Evolutionary conservation across 805 yeast genomes (phyloP), one percentile per base, ranked within the genome.

Genomic region (Sporopachydermia lactativora): DNA sequence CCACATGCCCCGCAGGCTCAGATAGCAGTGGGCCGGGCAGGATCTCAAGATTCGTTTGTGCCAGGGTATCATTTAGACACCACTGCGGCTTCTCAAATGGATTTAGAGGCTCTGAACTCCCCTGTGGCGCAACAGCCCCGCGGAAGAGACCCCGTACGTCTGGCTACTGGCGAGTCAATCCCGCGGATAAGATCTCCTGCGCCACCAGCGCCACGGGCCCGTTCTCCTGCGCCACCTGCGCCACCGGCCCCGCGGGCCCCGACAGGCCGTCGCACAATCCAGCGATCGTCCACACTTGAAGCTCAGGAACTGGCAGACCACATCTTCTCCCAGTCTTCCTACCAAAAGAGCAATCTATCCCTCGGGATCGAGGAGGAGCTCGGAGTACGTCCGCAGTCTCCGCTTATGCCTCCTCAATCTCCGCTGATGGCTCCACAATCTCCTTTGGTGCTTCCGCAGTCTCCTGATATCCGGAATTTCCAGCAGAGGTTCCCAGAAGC

Each of bases 261-360:
- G 8, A 24, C 13, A 8, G n/a, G 31, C 8, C 13, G 31, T 8
- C 8, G 8, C n/a, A n/a, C 13, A 8, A 24, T 24, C n/a, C 8
- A 24, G n/a, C 31, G 31, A 24, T 24, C 31, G 31, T 24, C 31
- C 8, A 24, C 31, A 24, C 31, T 24, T 24, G 31, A 24, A 24
- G 31, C 31, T 24, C 31, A 24, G 8, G 31, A 24, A n/a, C 31
- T 24, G n/a, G 31, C 31, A 8, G 31, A 24, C 31, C 31, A 24
- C n/a, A 24, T 24, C 8, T 24, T 24, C 31, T 24, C 31, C n/a
- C 31, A 24, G n/a, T 24, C 31, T 24, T 24, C 31, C 8, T 8
- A n/a, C 31, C 31, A 8, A 24, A n/a, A 8, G 31, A 24, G n/a
- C 31, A n/a, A n/a, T n/a, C n/a, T n/a, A n/a, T 8, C 13, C n/a